Percentiles rank a stretch among this genome's conserved stretches.
Conservation (phyloP, 768 basidiomycete species). For the Lentinula raphanica region DNA sequence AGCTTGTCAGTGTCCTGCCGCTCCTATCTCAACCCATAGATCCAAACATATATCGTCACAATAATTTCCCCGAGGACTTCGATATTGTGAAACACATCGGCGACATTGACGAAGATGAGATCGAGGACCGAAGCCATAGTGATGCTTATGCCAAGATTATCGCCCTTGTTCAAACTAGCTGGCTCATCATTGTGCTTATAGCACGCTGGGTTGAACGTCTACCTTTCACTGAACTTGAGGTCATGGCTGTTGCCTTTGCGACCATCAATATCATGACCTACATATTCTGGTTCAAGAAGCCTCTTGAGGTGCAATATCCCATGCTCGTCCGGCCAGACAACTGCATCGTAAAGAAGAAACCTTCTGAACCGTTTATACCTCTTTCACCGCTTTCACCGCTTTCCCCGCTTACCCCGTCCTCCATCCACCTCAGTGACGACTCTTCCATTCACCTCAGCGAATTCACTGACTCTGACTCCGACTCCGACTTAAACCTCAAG, state of each 20-base stretch:
- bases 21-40: neutral
- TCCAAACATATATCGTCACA: neutral
- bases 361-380: too few relatives aligned
- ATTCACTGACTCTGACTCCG: too few relatives aligned
- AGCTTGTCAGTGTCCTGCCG: neutral
- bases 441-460: too few relatives aligned
- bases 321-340: neutral
- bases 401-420: too few relatives aligned
- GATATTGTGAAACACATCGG: neutral
- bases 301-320: constrained; percentile 14
- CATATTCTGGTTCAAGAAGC: constrained; percentile 32
- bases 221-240: constrained; percentile 14
- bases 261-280: constrained; percentile 23
- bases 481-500: too few relatives aligned
- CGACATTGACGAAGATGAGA: neutral
- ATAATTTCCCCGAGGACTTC: neutral
- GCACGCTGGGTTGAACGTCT: constrained; percentile 4
- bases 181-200: constrained; percentile 11
- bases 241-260: constrained; percentile 11
- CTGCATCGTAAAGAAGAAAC: too few relatives aligned
- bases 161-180: constrained; percentile 10
- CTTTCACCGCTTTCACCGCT: too few relatives aligned
- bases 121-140: constrained; percentile 5
- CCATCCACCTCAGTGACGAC: too few relatives aligned
- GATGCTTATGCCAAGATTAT: constrained; percentile 5